Evolutionary conservation across 257 asterid species (phyloP).

Genomic region (Handroanthus guayacan): DNA sequence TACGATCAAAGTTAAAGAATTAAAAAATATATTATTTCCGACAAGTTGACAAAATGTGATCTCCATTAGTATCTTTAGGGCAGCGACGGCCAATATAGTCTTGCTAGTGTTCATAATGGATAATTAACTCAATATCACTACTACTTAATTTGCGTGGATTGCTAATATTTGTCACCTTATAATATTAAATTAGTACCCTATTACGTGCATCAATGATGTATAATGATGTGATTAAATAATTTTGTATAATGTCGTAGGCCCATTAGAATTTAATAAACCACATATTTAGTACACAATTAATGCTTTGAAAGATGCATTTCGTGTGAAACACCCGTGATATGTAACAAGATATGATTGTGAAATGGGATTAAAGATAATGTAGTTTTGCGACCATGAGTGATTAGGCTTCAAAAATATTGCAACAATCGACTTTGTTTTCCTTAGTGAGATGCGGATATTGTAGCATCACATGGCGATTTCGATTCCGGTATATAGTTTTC

Average conservation of each 20-base stretch:
- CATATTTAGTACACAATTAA: conserved; percentile 8
- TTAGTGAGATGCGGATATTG: too few species aligned
- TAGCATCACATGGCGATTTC: too few species aligned
- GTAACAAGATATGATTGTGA: too few species aligned
- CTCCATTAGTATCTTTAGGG: conserved; percentile 47
- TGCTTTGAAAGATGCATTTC: not conserved
- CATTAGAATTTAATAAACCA: not conserved
- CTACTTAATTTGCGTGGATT: not conserved
- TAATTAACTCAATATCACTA: not conserved
- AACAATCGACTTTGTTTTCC: too few species aligned
- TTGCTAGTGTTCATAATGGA: not conserved
- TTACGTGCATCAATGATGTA: not conserved
- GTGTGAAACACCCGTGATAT: too few species aligned
- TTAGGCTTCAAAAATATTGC: too few species aligned
- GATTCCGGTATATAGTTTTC: too few species aligned
- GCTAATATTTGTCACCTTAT: not conserved
- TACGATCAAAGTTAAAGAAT: conserved; percentile 14
- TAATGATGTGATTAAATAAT: not conserved
- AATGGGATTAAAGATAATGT: too few species aligned
- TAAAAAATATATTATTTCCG: not conserved
- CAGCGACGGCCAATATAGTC: conserved; percentile 43
- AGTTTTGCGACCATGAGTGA: too few species aligned
- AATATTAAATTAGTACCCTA: not conserved
- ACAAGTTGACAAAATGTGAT: conserved; percentile 47
- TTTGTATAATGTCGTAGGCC: not conserved